These are phyloP conservation scores for Ophiostoma novo-ulmi DNA, from an alignment of 2,329 filamentous ascomycete genomes.

Conservation along the genomic window DNA sequence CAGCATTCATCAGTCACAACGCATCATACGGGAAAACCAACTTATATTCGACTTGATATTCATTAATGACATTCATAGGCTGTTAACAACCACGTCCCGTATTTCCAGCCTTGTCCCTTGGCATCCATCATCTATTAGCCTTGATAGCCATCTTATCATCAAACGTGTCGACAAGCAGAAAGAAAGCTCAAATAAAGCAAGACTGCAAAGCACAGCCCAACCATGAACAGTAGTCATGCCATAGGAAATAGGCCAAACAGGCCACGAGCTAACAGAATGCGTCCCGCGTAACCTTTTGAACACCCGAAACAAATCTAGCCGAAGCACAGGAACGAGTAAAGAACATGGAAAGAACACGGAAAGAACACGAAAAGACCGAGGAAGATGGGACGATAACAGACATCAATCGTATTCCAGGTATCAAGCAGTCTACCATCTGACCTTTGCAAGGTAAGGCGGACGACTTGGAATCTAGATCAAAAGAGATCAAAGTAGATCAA, in stretches of 20 bases:
- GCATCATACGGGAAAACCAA: background rate
- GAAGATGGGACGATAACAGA: background rate
- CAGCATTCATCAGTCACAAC: background rate
- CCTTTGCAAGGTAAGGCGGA: background rate
- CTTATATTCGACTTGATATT: background rate
- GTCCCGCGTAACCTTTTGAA: constrained; percentile 6
- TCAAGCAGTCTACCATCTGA: background rate
- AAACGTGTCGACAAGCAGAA: background rate
- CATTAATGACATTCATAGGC: constrained; percentile 6
- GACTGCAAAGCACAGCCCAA: background rate
- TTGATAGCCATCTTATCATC: background rate
- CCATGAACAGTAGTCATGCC: background rate
- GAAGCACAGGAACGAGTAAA: constrained; percentile 3
- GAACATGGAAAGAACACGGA: background rate
- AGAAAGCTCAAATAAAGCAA: constrained; percentile 4
- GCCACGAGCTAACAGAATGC: background rate
- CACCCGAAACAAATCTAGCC: background rate
- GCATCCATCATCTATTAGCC: background rate
- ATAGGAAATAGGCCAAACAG: background rate
- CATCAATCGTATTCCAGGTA: constrained; percentile 11
- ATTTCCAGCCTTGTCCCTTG: background rate
- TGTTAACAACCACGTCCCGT: background rate
- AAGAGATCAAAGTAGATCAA: background rate
- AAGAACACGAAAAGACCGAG: background rate
- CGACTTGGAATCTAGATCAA: background rate